Conservation (phyloP, 139 green algal species). For the Yamagishiella unicocca region DNA sequence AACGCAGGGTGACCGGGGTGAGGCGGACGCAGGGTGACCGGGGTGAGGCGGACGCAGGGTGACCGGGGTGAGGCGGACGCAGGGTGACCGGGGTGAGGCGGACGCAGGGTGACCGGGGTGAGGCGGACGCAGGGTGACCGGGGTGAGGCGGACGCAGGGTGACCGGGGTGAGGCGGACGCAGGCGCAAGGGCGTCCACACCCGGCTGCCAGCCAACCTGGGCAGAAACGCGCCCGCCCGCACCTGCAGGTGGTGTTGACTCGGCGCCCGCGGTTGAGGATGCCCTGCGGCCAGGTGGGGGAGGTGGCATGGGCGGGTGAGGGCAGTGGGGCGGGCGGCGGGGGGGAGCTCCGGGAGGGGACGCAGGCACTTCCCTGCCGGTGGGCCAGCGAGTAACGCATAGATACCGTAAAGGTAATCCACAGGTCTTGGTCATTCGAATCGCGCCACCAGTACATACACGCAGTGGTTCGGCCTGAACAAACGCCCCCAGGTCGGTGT, state of each 20-base stretch:
- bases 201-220: not conserved
- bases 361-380: not conserved
- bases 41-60: not conserved
- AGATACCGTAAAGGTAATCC: not conserved
- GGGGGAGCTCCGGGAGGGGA: not conserved
- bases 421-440: not conserved
- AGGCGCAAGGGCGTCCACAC: not conserved
- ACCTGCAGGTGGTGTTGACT: constrained; percentile 1
- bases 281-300: not conserved
- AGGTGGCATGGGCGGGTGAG: not conserved
- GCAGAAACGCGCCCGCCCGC: not conserved
- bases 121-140: not conserved
- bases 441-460: not conserved
- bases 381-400: not conserved
- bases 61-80: not conserved
- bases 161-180: not conserved
- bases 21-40: too few species aligned
- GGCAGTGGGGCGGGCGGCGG: not conserved
- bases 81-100: not conserved
- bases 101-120: not conserved
- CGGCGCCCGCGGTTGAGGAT: constrained; percentile 15
- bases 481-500: too few species aligned
- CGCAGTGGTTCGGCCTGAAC: too few species aligned
- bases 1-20: too few species aligned
- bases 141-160: not conserved